Conservation (phyloP, 441 rosid genomes). For the Syzygium syzygioides region DNA sequence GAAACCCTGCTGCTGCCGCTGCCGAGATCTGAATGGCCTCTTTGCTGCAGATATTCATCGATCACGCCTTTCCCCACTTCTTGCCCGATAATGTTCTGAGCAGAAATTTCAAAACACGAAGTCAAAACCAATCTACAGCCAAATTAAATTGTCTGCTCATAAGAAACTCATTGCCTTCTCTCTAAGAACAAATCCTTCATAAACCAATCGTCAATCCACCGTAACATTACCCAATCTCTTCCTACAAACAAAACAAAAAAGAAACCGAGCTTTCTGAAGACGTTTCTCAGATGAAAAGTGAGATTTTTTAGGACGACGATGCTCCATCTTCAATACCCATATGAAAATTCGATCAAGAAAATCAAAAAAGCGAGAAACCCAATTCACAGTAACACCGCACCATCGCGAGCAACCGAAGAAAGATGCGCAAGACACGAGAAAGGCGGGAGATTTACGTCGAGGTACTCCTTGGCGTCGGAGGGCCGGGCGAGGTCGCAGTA, state of each 20-base stretch:
- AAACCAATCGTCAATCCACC: neutral
- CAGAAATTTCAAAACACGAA: constrained; percentile 2
- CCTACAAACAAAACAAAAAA: neutral
- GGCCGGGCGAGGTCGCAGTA: constrained; percentile 91
- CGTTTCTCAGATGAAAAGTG: neutral
- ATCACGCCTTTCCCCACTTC: constrained; percentile 62
- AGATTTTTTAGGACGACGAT: neutral
- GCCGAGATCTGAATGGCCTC: constrained; percentile 44
- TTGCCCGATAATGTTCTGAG: constrained; percentile 74
- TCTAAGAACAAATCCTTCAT: neutral
- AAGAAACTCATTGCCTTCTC: neutral
- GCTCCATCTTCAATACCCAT: neutral
- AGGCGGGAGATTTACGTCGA: constrained; percentile 46
- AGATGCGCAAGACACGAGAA: neutral
- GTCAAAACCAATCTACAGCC: neutral
- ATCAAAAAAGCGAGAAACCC: neutral
- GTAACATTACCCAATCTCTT: neutral
- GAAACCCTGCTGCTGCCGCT: constrained; percentile 14
- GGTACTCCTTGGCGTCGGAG: constrained; percentile 89
- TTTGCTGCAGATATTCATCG: constrained; percentile 59
- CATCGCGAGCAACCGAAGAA: neutral
- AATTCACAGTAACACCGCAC: neutral
- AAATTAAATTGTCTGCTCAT: neutral
- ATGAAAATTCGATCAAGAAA: neutral
- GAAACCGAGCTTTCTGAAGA: neutral